Evolutionary conservation across 306 rosid genomes (phyloP).

Genomic region (Styphnolobium japonicum): DNA sequence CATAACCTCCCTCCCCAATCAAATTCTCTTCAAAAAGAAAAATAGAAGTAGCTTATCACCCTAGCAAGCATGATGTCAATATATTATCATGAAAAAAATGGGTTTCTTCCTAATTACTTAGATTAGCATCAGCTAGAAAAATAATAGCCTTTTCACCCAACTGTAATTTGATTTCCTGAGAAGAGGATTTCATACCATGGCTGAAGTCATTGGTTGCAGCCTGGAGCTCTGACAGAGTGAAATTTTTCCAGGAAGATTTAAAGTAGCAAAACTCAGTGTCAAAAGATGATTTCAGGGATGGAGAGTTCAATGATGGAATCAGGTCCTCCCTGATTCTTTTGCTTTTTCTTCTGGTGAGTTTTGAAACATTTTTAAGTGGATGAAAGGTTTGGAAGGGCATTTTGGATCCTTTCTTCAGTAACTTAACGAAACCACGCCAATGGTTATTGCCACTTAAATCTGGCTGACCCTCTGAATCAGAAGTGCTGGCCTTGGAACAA

Average conservation of each 20-base stretch:
- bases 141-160: background rate
- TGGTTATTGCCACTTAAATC: constrained; percentile 33
- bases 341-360: constrained; percentile 70
- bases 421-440: constrained; percentile 61
- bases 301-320: constrained; percentile 50
- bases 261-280: constrained; percentile 57
- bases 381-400: constrained; percentile 55
- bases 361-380: constrained; percentile 53
- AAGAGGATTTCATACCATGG: constrained; percentile 47
- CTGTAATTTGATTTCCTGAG: background rate
- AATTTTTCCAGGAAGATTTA: constrained; percentile 85
- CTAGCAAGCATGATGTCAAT: background rate
- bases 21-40: constrained; percentile 52
- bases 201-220: constrained; percentile 78
- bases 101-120: background rate
- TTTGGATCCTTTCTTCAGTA: constrained; percentile 68
- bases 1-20: constrained; percentile 99
- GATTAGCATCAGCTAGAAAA: background rate
- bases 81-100: background rate
- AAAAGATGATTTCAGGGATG: constrained; percentile 39
- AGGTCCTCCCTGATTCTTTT: constrained; percentile 66
- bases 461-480: constrained; percentile 48
- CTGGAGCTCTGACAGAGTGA: constrained; percentile 54
- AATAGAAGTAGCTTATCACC: constrained; percentile 27
- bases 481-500: constrained; percentile 64